These are phyloP conservation scores for Nannizziopsis arthrosporioides DNA, from an alignment of 2,329 filamentous ascomycete species.

Conservation along the genomic window DNA sequence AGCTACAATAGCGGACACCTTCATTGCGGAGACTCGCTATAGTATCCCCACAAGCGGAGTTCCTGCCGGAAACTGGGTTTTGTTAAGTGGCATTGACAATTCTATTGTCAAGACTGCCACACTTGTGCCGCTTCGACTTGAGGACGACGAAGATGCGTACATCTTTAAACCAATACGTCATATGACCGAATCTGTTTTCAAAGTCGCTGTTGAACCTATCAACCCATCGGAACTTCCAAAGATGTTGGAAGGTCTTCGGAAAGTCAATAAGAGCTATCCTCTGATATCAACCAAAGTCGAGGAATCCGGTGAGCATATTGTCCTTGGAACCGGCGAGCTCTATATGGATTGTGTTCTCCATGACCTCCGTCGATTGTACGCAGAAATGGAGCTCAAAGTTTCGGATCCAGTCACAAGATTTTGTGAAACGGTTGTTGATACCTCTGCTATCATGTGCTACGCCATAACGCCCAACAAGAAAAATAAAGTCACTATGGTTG, in stretches of 20 bases:
- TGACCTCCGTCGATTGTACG: slow-evolving; percentile 83
- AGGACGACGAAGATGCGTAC: slow-evolving; percentile 82
- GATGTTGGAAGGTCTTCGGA: slow-evolving; percentile 92
- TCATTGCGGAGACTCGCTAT: slow-evolving; percentile 85
- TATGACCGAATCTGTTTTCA: slow-evolving; percentile 95
- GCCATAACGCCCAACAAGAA: slow-evolving; percentile 98
- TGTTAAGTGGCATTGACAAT: slow-evolving; percentile 90
- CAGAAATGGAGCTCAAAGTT: slow-evolving; percentile 98
- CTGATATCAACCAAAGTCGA: slow-evolving; percentile 94
- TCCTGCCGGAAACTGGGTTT: slow-evolving; percentile 82
- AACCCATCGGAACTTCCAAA: slow-evolving; percentile 96
- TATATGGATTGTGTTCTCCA: slow-evolving; percentile 99
- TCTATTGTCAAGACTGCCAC: slow-evolving; percentile 97
- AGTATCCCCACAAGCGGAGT: slow-evolving; percentile 85
- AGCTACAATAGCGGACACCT: slow-evolving; percentile 73
- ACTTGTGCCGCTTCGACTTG: slow-evolving; percentile 65
- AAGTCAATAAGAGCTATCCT: slow-evolving; percentile 96
- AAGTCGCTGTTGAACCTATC: slow-evolving; percentile 94
- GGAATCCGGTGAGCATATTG: slow-evolving; percentile 90
- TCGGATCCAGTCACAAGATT: slow-evolving; percentile 96
- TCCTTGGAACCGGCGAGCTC: slow-evolving; percentile 91
- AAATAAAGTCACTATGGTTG: slow-evolving; percentile 98
- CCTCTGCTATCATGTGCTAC: slow-evolving; percentile 95
- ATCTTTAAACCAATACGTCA: slow-evolving; percentile 89
- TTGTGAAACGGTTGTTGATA: slow-evolving; percentile 95